Base-by-base conservation (phyloP, 345 rosid genomes). In the Dovyalis caffra region DNA sequence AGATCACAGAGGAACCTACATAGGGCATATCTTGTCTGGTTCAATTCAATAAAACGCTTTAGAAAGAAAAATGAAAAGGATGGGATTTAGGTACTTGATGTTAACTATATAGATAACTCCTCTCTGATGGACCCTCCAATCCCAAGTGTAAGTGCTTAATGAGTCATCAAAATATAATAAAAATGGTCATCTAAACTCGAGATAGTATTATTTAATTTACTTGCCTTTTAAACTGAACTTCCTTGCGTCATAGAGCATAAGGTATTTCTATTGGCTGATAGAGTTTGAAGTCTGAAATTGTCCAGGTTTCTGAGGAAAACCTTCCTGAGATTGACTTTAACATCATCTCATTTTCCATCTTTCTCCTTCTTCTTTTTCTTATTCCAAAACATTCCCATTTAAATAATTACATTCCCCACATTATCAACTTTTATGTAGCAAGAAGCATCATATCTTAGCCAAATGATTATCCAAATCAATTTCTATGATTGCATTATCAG, bases 201-300 rank as follows among this genome's bases (percentile, higher is more conserved):
- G 15, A 40, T n/a, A n/a, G 32, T 32, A 9, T 78, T 76, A 34
- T 56, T 68, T 64, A 69, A 75, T 65, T 79, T 68, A 51, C 68
- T 70, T 75, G 63, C 60, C 82, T 83, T 84, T 83, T 82, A 73
- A 79, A 86, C 82, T 75, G 76, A 74, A 76, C 64, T 78, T 40
- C 70, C 69, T 78, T 8, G 74, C 84, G 79, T 79, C 85, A 83
- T 63, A 38, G 62, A 57, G 66, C 74, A 75, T 66, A 32, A 66
- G 40, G 34, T 51, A 33, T 64, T 15, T 75, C 75, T n/a, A 80
- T 72, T 76, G 77, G 83, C 61, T 61, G 67, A 61, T 64, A 73
- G 68, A 74, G 71, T 67, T 77, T 38, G 26, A 77, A 67, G 53
- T 81, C 63, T 4, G 45, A 66, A 70, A 7, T 15, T 57, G 34